phyloP scores from a whole-genome alignment of 1,284 basidiomycete genomes.

The Trichosporon ovoides region DNA sequence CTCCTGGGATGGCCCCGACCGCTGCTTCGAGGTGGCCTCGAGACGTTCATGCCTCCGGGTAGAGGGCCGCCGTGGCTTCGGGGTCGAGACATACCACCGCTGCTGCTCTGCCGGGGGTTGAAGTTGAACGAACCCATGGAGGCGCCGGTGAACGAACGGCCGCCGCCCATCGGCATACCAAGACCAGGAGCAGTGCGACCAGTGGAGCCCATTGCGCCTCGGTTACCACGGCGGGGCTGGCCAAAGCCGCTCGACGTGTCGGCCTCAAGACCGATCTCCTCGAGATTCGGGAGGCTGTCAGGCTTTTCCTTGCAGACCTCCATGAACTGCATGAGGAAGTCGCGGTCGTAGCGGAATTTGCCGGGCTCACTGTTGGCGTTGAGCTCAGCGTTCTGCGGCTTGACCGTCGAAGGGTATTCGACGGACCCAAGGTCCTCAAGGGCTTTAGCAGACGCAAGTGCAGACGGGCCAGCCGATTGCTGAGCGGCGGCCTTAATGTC shows the following conservation, averaged over 20 bases:
- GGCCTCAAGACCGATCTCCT: slow-evolving; percentile 84
- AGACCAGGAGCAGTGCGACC: slow-evolving; percentile 59
- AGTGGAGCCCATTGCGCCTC: slow-evolving; percentile 41
- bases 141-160: background rate
- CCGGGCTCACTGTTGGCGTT: slow-evolving; percentile 75
- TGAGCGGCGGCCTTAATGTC: slow-evolving; percentile 55
- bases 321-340: slow-evolving; percentile 98
- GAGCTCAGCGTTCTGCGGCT: slow-evolving; percentile 77
- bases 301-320: slow-evolving; percentile 90
- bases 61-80: slow-evolving; percentile 59
- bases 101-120: slow-evolving; percentile 55
- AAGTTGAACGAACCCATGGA: slow-evolving; percentile 58
- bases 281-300: slow-evolving; percentile 77
- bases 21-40: slow-evolving; percentile 1
- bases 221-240: slow-evolving; percentile 27
- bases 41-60: background rate
- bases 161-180: slow-evolving; percentile 49
- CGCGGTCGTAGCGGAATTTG: slow-evolving; percentile 95
- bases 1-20: background rate
- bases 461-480: slow-evolving; percentile 54
- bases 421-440: slow-evolving; percentile 79
- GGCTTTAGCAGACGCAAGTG: slow-evolving; percentile 65
- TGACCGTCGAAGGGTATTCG: slow-evolving; percentile 75
- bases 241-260: slow-evolving; percentile 51
- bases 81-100: slow-evolving; percentile 62